phyloP scores from a whole-genome alignment of 78 protist species.

The Dictyostelium capitatum region DNA sequence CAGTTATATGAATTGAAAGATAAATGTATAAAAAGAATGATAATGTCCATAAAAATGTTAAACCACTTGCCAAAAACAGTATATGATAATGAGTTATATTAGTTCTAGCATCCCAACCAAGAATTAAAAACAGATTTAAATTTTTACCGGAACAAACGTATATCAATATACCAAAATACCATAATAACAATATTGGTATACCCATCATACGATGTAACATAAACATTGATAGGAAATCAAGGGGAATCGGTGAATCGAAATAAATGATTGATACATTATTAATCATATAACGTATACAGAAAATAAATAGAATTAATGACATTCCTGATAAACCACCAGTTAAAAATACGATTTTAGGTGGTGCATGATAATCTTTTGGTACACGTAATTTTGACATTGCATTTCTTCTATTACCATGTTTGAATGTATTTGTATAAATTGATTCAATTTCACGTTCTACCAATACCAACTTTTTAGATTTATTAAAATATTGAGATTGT shows the following conservation, averaged over 20 bases:
- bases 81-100: slow-evolving; percentile 54
- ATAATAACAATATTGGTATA: slow-evolving; percentile 44
- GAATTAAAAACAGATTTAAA: slow-evolving; percentile 34
- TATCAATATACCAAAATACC: slow-evolving; percentile 61
- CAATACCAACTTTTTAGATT: slow-evolving; percentile 16
- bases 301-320: slow-evolving; percentile 22
- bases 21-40: slow-evolving; percentile 47
- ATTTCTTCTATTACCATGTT: slow-evolving; percentile 59
- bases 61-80: slow-evolving; percentile 29
- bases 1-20: slow-evolving; percentile 4
- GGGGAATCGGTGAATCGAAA: slow-evolving; percentile 7
- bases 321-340: slow-evolving; percentile 45
- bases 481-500: slow-evolving; percentile 31
- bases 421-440: slow-evolving; percentile 26
- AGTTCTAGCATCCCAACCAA: slow-evolving; percentile 71
- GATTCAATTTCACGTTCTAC: slow-evolving; percentile 54
- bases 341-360: slow-evolving; percentile 21
- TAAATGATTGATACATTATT: slow-evolving; percentile 27
- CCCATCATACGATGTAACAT: slow-evolving; percentile 37
- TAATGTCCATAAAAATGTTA: slow-evolving; percentile 44
- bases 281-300: slow-evolving; percentile 56
- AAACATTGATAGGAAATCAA: slow-evolving; percentile 58
- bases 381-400: slow-evolving; percentile 60
- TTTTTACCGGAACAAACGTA: slow-evolving; percentile 55
- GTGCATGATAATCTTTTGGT: slow-evolving; percentile 38